Evolutionary conservation across 495 filamentous ascomycete genomes (phyloP).

Genomic region (Bacidia rubella): DNA sequence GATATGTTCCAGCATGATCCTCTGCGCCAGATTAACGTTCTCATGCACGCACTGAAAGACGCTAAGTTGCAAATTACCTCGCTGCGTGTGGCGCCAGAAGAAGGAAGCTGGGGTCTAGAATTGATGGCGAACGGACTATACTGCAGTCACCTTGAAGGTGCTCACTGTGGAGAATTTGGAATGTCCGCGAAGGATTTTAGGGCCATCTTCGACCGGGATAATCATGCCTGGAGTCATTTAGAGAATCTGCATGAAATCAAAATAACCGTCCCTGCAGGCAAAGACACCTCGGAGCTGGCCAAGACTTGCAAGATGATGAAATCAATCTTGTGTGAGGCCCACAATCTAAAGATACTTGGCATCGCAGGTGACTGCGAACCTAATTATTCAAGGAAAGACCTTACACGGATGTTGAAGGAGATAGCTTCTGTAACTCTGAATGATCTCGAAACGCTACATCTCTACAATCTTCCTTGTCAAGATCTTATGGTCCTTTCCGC

Average conservation of each 20-base stretch:
- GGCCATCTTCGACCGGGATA: neutral
- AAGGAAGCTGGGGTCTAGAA: neutral
- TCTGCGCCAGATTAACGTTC: neutral
- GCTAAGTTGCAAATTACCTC: neutral
- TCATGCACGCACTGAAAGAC: neutral
- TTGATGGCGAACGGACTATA: neutral
- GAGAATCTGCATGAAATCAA: neutral
- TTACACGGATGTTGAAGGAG: neutral
- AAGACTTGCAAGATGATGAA: neutral
- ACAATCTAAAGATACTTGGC: neutral
- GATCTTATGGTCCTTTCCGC: neutral
- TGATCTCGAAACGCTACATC: neutral
- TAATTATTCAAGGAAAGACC: neutral
- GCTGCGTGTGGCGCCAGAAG: neutral
- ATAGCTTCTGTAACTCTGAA: neutral
- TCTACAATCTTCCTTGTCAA: neutral
- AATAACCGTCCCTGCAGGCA: neutral
- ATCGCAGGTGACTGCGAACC: neutral
- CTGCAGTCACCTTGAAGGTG: neutral
- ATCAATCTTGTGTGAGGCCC: neutral
- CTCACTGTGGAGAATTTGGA: neutral
- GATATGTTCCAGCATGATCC: neutral
- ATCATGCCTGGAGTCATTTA: neutral
- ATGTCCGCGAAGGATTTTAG: neutral
- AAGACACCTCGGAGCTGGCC: neutral